phyloP scores from a whole-genome alignment of 2,329 filamentous ascomycete species.

The Aspergillus caelatus region DNA sequence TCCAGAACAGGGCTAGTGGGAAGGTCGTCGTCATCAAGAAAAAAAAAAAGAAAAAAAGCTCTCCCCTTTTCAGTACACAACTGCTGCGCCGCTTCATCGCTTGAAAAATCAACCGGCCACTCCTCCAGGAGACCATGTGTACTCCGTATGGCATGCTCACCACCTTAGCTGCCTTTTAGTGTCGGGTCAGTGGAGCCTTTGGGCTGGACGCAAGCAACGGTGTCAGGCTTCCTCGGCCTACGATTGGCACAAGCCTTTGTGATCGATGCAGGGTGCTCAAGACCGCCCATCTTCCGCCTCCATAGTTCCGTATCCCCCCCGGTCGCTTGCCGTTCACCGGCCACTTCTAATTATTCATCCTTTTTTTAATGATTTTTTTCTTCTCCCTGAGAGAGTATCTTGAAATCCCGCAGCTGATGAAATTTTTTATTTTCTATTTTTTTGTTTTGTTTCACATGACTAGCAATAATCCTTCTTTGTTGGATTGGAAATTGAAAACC shows the following conservation, averaged over 20 bases:
- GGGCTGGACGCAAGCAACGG: slow-evolving; percentile 23
- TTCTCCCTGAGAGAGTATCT: not conserved
- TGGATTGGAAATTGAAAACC: not conserved
- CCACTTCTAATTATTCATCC: not conserved
- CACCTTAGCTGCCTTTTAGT: slow-evolving; percentile 20
- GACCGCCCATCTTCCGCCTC: slow-evolving; percentile 13
- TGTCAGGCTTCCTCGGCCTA: slow-evolving; percentile 9
- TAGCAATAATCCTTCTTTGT: not conserved
- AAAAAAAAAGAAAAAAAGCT: not conserved
- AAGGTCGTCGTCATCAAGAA: slow-evolving; percentile 19
- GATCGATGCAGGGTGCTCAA: slow-evolving; percentile 31
- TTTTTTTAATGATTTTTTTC: slow-evolving; percentile 1
- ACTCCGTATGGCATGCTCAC: slow-evolving; percentile 16
- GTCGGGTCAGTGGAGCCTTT: slow-evolving; percentile 17
- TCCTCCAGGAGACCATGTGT: slow-evolving; percentile 11
- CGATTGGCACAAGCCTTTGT: slow-evolving; percentile 21
- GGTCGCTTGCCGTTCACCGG: slow-evolving; percentile 20
- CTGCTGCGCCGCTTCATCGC: not conserved
- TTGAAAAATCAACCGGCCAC: slow-evolving; percentile 4
- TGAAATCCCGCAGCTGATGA: not conserved
- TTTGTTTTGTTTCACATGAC: not conserved
- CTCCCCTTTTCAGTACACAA: slow-evolving; percentile 8
- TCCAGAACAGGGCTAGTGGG: slow-evolving; percentile 15
- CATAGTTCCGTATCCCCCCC: slow-evolving; percentile 21
- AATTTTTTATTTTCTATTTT: not conserved